A percentile compares a stretch with the other conserved stretches of the same genome.
Conservation (phyloP, 352 stramenopile species). For the Phytophthora multivora region DNA sequence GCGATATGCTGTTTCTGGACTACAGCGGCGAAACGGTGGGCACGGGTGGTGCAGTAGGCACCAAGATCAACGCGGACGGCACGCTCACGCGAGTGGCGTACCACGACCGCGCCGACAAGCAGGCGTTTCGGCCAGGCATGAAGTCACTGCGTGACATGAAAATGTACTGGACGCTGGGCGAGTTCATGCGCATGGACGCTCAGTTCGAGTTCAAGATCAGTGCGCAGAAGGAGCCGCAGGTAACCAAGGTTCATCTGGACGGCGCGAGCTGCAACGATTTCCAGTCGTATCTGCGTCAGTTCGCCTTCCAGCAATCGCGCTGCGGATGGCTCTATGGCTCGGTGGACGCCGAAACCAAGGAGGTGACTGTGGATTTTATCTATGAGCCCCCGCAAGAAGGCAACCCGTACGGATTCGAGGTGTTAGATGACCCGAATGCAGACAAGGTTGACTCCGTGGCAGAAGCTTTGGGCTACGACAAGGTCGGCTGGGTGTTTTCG, state of each 20-base stretch:
- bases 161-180: constrained; percentile 97
- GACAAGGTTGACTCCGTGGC: constrained; percentile 89
- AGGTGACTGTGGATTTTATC: constrained; percentile 94
- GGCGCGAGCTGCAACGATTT: constrained; percentile 89
- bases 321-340: constrained; percentile 96
- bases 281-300: constrained; percentile 89
- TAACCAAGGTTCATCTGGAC: constrained; percentile 88
- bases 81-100: constrained; percentile 81
- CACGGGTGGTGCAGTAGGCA: constrained; percentile 51
- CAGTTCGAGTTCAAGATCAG: constrained; percentile 98
- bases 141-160: constrained; percentile 98
- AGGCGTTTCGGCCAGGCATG: constrained; percentile 94
- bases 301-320: constrained; percentile 94
- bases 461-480: constrained; percentile 86
- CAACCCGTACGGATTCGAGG: constrained; percentile 89
- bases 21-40: constrained; percentile 74
- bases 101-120: constrained; percentile 76
- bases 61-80: constrained; percentile 83
- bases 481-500: constrained; percentile 98
- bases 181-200: constrained; percentile 98
- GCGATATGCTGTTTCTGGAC: constrained; percentile 82
- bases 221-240: constrained; percentile 90
- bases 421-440: constrained; percentile 91
- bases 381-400: constrained; percentile 96
- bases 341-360: constrained; percentile 84